These are phyloP conservation scores for Beta corolliflora DNA, from an alignment of 179 eudicot genomes.

Conservation along the genomic window DNA sequence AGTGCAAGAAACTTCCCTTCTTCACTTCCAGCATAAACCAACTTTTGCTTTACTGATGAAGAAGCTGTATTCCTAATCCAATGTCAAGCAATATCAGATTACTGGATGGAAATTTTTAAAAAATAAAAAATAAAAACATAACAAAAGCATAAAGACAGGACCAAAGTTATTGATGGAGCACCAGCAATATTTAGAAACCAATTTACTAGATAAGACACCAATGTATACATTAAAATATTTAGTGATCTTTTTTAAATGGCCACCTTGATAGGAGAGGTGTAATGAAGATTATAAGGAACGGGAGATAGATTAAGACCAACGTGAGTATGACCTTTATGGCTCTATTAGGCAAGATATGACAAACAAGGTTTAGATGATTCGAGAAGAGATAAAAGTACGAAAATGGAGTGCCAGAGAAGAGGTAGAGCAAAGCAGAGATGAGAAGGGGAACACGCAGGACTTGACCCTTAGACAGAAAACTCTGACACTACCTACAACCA, in stretches of 20 bases:
- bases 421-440: neutral
- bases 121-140: neutral
- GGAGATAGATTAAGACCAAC: no score
- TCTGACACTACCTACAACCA: neutral
- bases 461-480: neutral
- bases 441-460: neutral
- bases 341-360: neutral
- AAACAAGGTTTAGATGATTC: neutral
- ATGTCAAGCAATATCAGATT: slow-evolving; percentile 1
- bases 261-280: neutral
- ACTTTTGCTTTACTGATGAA: slow-evolving; percentile 72
- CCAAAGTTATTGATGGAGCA: neutral
- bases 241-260: neutral
- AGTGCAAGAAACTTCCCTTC: slow-evolving; percentile 93
- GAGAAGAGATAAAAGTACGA: neutral
- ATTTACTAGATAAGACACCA: neutral
- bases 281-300: neutral
- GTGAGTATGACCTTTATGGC: neutral
- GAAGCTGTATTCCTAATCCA: slow-evolving; percentile 85
- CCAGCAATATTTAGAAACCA: neutral
- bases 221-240: neutral
- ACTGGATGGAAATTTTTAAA: neutral
- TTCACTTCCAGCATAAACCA: slow-evolving; percentile 90
- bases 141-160: neutral
- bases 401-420: neutral